Evolutionary conservation across 768 basidiomycete species (phyloP), one percentile per base, ranked within the genome.

Genomic region (Phaeotremella skinneri): DNA sequence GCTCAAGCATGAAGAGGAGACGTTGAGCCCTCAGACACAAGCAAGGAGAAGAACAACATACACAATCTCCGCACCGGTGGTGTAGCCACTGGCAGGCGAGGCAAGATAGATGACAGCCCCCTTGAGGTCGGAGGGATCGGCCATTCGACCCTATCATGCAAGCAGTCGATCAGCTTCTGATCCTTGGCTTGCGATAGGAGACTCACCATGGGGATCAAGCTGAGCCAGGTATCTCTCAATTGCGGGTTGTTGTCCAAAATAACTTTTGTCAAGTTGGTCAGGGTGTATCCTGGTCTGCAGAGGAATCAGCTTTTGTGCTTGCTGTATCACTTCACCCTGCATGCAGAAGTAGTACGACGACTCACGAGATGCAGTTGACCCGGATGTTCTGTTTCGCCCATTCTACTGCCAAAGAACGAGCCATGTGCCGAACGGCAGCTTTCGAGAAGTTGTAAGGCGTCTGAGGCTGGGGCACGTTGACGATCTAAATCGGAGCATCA

Each of bases 271-370:
- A 98, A 81, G 77, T 89, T 87, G 5, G 92, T 96, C 58, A 90
- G 79, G 86, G 94, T 94, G 80, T 98, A 98, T 7, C 94, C 93
- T 21, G 91, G 91, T 67, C 89, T 90, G 62, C 50, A 93, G 80
- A 74, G 87, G 85, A 1, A 91, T 94, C 61, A 89, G 78, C 85
- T 92, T 92, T 79, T 93, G 93, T 6, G 90, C 90, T 16, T 89
- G 89, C 69, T 88, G 89, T 62, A 29, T 6, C 37, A n/a, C 50
- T 41, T 16, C 26, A 20, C 26, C 21, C 49, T 4, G 4, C 49
- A 23, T 37, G 17, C 14, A 32, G 5, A 34, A 17, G n/a, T 32
- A 52, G 25, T 13, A 39, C 34, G 31, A 41, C 21, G 4, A 71
- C 73, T 45, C 39, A 76, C 52, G 85, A 80, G 76, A 81, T 73